These are phyloP conservation scores for Phaeotremella fagi DNA, from an alignment of 768 basidiomycete species.

Conservation along the genomic window DNA sequence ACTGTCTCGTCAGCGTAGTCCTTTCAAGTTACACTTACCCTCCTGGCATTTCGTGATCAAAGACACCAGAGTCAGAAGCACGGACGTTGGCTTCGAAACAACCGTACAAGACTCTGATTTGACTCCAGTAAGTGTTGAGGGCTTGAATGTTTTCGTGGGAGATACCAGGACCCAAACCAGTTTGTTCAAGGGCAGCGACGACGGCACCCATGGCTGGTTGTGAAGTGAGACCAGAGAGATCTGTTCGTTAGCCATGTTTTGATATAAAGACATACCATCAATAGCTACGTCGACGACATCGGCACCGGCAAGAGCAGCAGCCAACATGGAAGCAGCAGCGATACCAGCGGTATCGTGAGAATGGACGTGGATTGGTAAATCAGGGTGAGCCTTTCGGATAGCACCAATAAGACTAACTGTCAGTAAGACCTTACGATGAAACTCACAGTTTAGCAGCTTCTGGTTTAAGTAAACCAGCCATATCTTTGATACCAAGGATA, in stretches of 20 bases:
- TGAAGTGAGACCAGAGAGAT: constrained; percentile 97
- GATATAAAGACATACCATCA: constrained; percentile 65
- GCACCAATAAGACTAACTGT: constrained; percentile 73
- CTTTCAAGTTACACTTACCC: constrained; percentile 69
- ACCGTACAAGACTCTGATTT: constrained; percentile 87
- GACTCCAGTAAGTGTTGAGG: constrained; percentile 95
- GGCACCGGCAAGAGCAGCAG: constrained; percentile 91
- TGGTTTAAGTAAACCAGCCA: constrained; percentile 95
- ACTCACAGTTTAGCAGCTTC: constrained; percentile 82
- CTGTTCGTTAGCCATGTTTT: constrained; percentile 50
- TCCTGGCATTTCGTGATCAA: constrained; percentile 99
- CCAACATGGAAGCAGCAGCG: constrained; percentile 94
- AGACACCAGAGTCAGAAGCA: constrained; percentile 94
- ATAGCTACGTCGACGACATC: constrained; percentile 98
- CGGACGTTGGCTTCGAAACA: constrained; percentile 99
- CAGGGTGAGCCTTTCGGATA: constrained; percentile 92
- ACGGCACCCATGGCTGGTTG: constrained; percentile 99
- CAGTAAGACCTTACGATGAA: constrained; percentile 5
- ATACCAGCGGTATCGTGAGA: constrained; percentile 99
- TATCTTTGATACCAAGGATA: constrained; percentile 95
- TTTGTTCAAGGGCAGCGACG: constrained; percentile 91
- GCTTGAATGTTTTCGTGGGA: constrained; percentile 95
- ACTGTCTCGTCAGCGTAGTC: constrained; percentile 1
- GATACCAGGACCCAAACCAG: constrained; percentile 87
- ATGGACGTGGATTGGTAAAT: constrained; percentile 97